phyloP scores from a whole-genome alignment of 805 yeast species.

The Suhomyces pyralidae region DNA sequence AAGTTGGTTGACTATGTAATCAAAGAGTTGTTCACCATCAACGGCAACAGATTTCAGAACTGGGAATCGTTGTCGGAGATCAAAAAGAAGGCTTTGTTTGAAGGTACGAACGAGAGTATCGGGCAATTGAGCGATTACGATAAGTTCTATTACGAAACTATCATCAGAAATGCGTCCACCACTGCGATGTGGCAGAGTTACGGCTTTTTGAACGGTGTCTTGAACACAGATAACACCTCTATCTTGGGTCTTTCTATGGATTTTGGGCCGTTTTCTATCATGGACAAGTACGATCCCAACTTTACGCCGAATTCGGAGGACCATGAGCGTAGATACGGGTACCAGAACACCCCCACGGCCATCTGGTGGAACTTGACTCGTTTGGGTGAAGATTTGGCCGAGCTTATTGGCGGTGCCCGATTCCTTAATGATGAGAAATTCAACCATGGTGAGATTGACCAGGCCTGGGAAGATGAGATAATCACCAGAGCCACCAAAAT shows the following conservation, averaged over 20 bases:
- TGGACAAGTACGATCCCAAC: constrained; percentile 78
- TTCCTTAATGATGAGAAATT: constrained; percentile 44
- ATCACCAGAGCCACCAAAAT: constrained; percentile 60
- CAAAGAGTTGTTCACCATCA: constrained; percentile 51
- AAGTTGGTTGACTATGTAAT: constrained; percentile 71
- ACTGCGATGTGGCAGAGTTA: constrained; percentile 87
- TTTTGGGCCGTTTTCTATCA: constrained; percentile 90
- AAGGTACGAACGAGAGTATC: constrained; percentile 17
- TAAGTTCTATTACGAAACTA: constrained; percentile 65
- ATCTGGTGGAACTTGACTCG: constrained; percentile 92
- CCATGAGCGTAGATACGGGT: constrained; percentile 64
- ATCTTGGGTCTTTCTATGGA: constrained; percentile 86
- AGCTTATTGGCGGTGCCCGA: constrained; percentile 67
- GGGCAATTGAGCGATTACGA: constrained; percentile 59
- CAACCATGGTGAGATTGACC: constrained; percentile 40
- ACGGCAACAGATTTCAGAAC: constrained; percentile 25
- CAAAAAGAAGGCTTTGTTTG: constrained; percentile 14
- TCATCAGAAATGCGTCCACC: constrained; percentile 68
- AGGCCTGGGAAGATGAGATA: constrained; percentile 50
- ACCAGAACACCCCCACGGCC: constrained; percentile 77
- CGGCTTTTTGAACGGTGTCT: constrained; percentile 91
- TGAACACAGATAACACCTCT: constrained; percentile 92
- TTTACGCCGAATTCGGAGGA: constrained; percentile 94
- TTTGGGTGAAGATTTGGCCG: constrained; percentile 80
- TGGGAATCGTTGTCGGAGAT: constrained; percentile 20